A percentile compares a stretch with the other conserved stretches of the same genome.
phyloP scores from a whole-genome alignment of 2,329 filamentous ascomycete species.

The Exophiala calicioides region DNA sequence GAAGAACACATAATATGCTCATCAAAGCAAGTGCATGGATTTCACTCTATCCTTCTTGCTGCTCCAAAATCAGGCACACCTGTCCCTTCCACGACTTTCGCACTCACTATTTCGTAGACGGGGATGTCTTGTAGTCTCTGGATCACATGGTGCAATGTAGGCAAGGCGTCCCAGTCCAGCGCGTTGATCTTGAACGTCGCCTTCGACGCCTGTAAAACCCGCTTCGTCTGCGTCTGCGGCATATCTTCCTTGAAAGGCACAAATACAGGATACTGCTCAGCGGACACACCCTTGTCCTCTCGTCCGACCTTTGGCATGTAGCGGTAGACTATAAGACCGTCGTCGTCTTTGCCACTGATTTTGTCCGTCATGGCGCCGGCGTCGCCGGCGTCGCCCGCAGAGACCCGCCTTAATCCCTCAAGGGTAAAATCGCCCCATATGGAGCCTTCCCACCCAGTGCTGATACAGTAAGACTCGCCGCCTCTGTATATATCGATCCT shows the following conservation, averaged over 20 bases:
- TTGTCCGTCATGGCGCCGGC: slow-evolving; percentile 6
- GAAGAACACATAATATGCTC: no score
- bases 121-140: slow-evolving; percentile 57
- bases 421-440: slow-evolving; percentile 43
- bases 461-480: slow-evolving; percentile 41
- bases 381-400: no score
- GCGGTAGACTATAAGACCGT: slow-evolving; percentile 56
- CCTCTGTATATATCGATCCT: slow-evolving; percentile 49
- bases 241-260: slow-evolving; percentile 38
- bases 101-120: slow-evolving; percentile 57
- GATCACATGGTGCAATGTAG: slow-evolving; percentile 62
- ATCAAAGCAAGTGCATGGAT: no score
- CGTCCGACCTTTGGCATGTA: slow-evolving; percentile 60
- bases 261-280: slow-evolving; percentile 56
- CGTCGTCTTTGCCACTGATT: slow-evolving; percentile 38
- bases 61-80: slow-evolving; percentile 42
- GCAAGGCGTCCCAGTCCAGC: slow-evolving; percentile 56
- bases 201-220: slow-evolving; percentile 42
- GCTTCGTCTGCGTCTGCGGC: slow-evolving; percentile 33
- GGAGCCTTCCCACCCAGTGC: slow-evolving; percentile 47
- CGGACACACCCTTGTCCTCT: slow-evolving; percentile 50
- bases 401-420: slow-evolving; percentile 37
- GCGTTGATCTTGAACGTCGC: slow-evolving; percentile 52
- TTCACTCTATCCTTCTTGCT: no score
- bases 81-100: slow-evolving; percentile 56